phyloP scores from a whole-genome alignment of 2,329 filamentous ascomycete species.

The Zarea fungicola region DNA sequence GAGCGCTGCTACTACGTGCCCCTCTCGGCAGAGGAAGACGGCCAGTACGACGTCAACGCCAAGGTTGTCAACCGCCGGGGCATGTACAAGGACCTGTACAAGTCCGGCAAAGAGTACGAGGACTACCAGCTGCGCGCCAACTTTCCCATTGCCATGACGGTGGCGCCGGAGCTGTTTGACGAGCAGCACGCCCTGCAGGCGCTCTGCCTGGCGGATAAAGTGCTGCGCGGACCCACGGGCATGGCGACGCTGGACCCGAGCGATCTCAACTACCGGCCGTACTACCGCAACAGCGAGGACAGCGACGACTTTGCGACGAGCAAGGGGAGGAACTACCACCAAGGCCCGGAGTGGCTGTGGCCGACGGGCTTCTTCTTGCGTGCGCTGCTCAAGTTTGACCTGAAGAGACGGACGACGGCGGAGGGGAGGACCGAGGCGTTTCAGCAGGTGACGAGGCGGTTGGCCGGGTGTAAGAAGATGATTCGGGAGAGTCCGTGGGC shows the following conservation, averaged over 20 bases:
- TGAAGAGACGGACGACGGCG: conserved; percentile 55
- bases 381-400: conserved; percentile 84
- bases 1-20: conserved; percentile 91
- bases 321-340: conserved; percentile 96
- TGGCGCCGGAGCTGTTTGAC: conserved; percentile 83
- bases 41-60: conserved; percentile 73
- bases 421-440: conserved; percentile 79
- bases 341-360: conserved; percentile 98
- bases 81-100: conserved; percentile 97
- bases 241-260: conserved; percentile 94
- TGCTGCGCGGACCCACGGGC: conserved; percentile 78
- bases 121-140: conserved; percentile 96
- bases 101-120: conserved; percentile 89
- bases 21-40: conserved; percentile 61
- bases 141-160: conserved; percentile 92
- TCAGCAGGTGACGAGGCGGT: conserved; percentile 83
- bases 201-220: conserved; percentile 71
- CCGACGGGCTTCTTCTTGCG: conserved; percentile 93
- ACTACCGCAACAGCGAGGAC: conserved; percentile 94
- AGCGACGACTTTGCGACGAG: conserved; percentile 84
- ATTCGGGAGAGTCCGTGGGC: conserved; percentile 81
- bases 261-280: conserved; percentile 88
- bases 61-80: conserved; percentile 80
- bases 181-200: conserved; percentile 71
- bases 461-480: conserved; percentile 79